phyloP scores from a whole-genome alignment of 495 filamentous ascomycete species.

The Tuber indicum region DNA sequence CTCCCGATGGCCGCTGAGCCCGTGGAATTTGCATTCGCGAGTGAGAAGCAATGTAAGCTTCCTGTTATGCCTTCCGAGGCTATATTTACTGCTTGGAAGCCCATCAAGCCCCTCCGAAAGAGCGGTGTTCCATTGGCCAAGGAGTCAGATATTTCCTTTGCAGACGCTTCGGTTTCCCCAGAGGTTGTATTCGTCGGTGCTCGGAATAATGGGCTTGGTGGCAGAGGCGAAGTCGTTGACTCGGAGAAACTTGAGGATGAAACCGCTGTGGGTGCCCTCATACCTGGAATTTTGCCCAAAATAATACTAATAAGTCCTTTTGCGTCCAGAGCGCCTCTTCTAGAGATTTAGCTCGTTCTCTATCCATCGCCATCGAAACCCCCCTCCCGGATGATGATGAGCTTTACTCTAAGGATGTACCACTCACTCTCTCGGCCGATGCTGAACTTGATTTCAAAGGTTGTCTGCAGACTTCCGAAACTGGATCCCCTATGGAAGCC shows the following conservation, averaged over 20 bases:
- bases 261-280: background rate
- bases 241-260: background rate
- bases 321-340: background rate
- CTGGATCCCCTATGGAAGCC: no score
- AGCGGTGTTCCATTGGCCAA: background rate
- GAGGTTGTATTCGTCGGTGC: background rate
- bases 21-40: background rate
- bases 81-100: background rate
- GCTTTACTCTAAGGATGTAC: background rate
- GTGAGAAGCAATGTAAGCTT: background rate
- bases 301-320: background rate
- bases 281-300: background rate
- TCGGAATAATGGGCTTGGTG: background rate
- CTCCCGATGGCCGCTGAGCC: background rate
- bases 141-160: background rate
- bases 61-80: background rate
- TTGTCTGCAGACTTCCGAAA: no score
- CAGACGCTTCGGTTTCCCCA: background rate
- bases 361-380: background rate
- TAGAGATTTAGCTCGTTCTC: background rate
- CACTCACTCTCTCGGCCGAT: background rate
- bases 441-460: background rate
- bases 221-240: background rate
- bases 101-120: background rate
- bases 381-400: background rate